Base-by-base conservation (phyloP, 495 filamentous ascomycete species). In the Pyrenopolyporus hunteri region DNA sequence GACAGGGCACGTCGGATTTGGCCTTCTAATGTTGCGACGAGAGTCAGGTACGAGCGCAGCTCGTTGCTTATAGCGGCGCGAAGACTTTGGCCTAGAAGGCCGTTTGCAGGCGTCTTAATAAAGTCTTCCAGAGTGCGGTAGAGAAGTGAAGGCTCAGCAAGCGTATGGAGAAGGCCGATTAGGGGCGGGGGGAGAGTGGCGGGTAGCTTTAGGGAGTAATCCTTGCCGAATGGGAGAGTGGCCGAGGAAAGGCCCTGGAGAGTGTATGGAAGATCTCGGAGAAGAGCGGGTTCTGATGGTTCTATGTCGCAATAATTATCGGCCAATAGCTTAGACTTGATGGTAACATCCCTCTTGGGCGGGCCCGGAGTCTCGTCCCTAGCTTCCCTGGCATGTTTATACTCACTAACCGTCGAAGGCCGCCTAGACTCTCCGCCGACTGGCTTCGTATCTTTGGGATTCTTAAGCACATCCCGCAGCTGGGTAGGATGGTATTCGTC, bases 21-120 rank as follows among this genome's bases (percentile, higher is more conserved):
- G n/a, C 88, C 89, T 74, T 99, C 95, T 32, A 99, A 72, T 1
- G 92, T 95, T 23, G 93, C 92, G 22, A 99, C 89, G 5, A 98
- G 81, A n/a, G 90, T 87, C 19, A 99, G 79, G 70, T 99, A 99
- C 11, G 92, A 91, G 29, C 92, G 84, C 2, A 98, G 77, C 71
- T 99, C 93, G 43, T 82, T 82, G 45, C 85, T 86, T 66, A 98
- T 87, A 13, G 94, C 92, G 40, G 93, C 90, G n/a, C 92, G 86
- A 43, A 99, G 79, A 71, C 92, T 96, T 74, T 99, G 95, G 8
- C 85, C 90, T n/a, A 98, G 82, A 36, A 99, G 76, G 0, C 84
- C 85, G 7, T 78, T 79, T 36, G 78, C 78, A 2, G 76, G 74
- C 4, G 87, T 86, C 46, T 94, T 87, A 25, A 93, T 87, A 76